Percentiles rank a stretch among this genome's conserved stretches.
Evolutionary conservation across 257 asterid genomes (phyloP).

Genomic region (Jacaranda mimosifolia): DNA sequence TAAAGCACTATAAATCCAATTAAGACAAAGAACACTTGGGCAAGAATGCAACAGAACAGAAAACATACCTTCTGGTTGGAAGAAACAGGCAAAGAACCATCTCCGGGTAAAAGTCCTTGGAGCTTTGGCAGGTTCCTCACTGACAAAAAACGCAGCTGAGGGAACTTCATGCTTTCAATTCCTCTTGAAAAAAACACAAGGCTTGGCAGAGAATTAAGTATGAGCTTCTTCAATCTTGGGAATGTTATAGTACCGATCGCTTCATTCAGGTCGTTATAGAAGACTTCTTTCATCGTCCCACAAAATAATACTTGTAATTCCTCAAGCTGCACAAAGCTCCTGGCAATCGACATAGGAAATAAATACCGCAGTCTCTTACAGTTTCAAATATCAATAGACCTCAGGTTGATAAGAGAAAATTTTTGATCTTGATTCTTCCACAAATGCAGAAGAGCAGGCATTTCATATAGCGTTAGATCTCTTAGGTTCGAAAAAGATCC

Average conservation of each 20-base stretch:
- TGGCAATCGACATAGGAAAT: not conserved
- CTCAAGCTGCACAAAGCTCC: slow-evolving; percentile 1
- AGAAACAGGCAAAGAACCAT: not conserved
- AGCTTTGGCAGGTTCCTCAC: slow-evolving; percentile 9
- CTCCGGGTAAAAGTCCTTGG: not conserved
- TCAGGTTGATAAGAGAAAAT: not conserved
- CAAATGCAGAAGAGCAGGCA: not conserved
- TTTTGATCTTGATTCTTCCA: not conserved
- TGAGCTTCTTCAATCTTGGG: slow-evolving; percentile 5
- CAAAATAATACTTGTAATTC: slow-evolving; percentile 3
- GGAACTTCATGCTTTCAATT: not conserved
- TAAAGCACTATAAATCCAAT: too few relatives aligned
- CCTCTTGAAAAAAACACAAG: not conserved
- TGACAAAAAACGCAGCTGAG: slow-evolving; percentile 3
- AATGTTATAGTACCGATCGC: not conserved
- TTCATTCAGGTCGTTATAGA: not conserved
- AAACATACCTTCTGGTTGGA: not conserved
- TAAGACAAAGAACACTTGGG: too few relatives aligned
- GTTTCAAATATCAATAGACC: not conserved
- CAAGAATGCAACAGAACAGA: not conserved
- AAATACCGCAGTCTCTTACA: not conserved
- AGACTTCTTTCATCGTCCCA: slow-evolving; percentile 1
- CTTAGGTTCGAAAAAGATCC: not conserved
- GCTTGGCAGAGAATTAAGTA: not conserved
- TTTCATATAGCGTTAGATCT: not conserved